A percentile compares a stretch with the other conserved stretches of the same genome.
Evolutionary conservation across 345 rosid genomes (phyloP).

Genomic region (Rhodomyrtus tomentosa): DNA sequence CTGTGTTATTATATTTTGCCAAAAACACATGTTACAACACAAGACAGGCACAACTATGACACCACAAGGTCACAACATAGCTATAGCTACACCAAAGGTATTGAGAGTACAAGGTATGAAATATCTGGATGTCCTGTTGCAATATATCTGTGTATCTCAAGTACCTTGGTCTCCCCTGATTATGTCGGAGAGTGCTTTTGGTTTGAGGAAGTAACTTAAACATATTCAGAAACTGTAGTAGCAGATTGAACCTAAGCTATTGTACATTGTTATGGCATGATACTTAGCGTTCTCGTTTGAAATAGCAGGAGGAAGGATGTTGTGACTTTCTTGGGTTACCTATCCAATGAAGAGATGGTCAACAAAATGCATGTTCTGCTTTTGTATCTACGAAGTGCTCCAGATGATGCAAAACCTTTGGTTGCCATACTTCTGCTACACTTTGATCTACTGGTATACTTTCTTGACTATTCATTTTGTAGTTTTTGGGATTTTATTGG

Average conservation of each 20-base stretch:
- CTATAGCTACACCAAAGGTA: background rate
- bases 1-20: background rate
- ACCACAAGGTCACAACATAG: background rate
- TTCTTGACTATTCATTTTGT: background rate
- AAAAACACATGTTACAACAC: background rate
- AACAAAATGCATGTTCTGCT: constrained; percentile 30
- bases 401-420: constrained; percentile 23
- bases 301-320: constrained; percentile 31
- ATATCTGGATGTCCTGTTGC: background rate
- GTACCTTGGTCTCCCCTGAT: background rate
- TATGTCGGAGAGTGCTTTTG: background rate
- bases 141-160: background rate
- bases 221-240: background rate
- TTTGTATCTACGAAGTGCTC: constrained; percentile 28
- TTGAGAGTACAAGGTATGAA: background rate
- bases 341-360: constrained; percentile 26
- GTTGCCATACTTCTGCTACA: constrained; percentile 38
- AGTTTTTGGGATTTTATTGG: background rate
- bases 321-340: constrained; percentile 10
- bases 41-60: background rate
- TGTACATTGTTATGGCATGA: background rate
- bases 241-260: background rate
- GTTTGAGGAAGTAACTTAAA: background rate
- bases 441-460: constrained; percentile 36
- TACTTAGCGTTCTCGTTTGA: background rate